These are phyloP conservation scores for Pythium pyrilobum DNA, from an alignment of 352 stramenopile genomes.

Conservation along the genomic window DNA sequence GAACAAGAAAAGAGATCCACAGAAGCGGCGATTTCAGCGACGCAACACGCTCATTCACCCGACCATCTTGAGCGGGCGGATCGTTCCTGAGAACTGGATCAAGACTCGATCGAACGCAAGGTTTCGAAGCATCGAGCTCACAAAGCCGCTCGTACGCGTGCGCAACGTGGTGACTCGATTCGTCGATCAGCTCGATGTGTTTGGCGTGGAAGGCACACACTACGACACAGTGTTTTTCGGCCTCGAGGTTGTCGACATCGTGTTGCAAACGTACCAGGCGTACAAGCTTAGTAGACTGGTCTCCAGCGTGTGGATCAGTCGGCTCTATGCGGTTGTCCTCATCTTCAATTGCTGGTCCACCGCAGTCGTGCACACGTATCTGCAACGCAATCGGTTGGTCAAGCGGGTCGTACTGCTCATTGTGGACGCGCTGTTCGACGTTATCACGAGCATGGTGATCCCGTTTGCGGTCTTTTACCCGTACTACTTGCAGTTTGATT, in stretches of 20 bases:
- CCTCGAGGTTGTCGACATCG: conserved; percentile 3
- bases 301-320: conserved; percentile 13
- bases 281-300: conserved; percentile 11
- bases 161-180: no score
- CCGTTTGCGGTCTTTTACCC: conserved; percentile 14
- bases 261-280: conserved; percentile 10
- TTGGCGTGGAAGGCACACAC: not conserved
- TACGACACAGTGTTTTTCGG: conserved; percentile 5
- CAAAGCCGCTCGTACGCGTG: no score
- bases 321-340: not conserved
- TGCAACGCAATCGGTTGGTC: not conserved
- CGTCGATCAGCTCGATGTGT: not conserved
- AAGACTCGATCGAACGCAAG: no score
- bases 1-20: not conserved
- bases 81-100: no score
- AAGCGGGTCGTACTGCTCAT: conserved; percentile 6
- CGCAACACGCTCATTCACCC: no score
- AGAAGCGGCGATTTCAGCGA: no score
- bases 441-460: conserved; percentile 10
- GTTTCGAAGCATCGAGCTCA: not conserved
- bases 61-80: no score
- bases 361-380: conserved; percentile 1
- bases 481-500: conserved; percentile 13
- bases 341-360: conserved; percentile 18
- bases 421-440: conserved; percentile 11